Evolutionary conservation across 2,329 filamentous ascomycete genomes (phyloP).

Genomic region (Tetracladium maxilliforme): DNA sequence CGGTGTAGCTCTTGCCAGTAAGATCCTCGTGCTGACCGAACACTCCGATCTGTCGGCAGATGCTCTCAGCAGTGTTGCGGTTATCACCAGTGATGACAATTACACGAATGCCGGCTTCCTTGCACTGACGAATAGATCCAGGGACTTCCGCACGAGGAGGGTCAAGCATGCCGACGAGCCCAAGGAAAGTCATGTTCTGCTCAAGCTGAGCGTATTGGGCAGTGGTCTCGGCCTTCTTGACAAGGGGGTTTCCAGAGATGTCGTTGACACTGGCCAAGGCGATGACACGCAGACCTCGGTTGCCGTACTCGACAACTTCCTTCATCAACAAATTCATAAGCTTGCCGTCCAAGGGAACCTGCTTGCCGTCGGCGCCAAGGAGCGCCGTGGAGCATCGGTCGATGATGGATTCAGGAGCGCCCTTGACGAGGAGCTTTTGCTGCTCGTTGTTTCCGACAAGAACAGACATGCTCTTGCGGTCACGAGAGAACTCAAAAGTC

Average conservation of each 20-base stretch:
- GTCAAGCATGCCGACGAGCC: constrained; percentile 91
- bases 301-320: constrained; percentile 82
- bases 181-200: constrained; percentile 86
- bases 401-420: constrained; percentile 85
- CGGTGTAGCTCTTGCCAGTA: constrained; percentile 85
- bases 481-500: constrained; percentile 92
- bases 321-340: constrained; percentile 56
- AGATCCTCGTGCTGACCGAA: constrained; percentile 74
- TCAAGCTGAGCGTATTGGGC: constrained; percentile 77
- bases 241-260: constrained; percentile 52
- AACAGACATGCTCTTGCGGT: constrained; percentile 99
- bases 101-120: constrained; percentile 84
- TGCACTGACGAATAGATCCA: constrained; percentile 74
- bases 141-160: constrained; percentile 88
- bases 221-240: constrained; percentile 65
- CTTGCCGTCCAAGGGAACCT: constrained; percentile 54
- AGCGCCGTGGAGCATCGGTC: constrained; percentile 79
- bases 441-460: constrained; percentile 56
- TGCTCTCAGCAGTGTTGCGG: constrained; percentile 92
- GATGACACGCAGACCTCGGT: constrained; percentile 85
- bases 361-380: constrained; percentile 64
- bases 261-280: constrained; percentile 78
- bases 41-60: constrained; percentile 92
- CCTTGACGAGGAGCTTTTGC: constrained; percentile 85
- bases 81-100: constrained; percentile 98